Evolutionary conservation across 805 yeast species (phyloP), one percentile per base, ranked within the genome.

Genomic region (Ogataea zsoltii): DNA sequence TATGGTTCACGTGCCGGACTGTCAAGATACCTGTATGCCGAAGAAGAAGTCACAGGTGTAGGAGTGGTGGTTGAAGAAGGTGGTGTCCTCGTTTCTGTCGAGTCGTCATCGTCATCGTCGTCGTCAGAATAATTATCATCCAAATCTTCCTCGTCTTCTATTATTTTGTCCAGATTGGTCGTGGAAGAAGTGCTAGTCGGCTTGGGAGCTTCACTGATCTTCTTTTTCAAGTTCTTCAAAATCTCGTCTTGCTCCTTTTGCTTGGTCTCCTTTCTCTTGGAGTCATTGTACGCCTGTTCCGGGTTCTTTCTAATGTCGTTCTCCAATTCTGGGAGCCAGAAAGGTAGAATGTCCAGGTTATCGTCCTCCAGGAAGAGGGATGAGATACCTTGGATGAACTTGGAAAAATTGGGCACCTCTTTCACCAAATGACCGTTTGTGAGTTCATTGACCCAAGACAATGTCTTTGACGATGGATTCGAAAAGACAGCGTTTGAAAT

Each of bases 281-380:
- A 82, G 57, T 83, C 88, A 55, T 82, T 83, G 57, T 80, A 81
- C 0, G 90, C 90, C 58, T 83, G 85, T 53, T 79, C 79, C n/a
- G 95, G 95, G 59, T 86, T 85, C 53, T 77, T 77, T 55, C 88
- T 77, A 48, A 84, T 83, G 63, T 86, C 92, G 44, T 69, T 72
- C 56, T 88, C 97, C 57, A 94, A 72, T 50, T 92, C 97, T 47
- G 95, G 88, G 54, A 89, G 75, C 99, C 99, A 92, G 65, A 90
- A 87, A 45, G 99, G 99, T 51, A 92, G 74, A 51, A 85, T 82
- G 62, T 89, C 96, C 61, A 92, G 76, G 55, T 85, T 84, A 58
- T 92, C 97, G 63, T 88, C 94, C 61, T 92, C 98, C 43, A 89
- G 79, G 62, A 83, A 92, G 51, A 92, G 74, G 2, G 89, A 76